A percentile compares a stretch with the other conserved stretches of the same genome.
Evolutionary conservation across 2,329 filamentous ascomycete species (phyloP).

Genomic region (Aspergillus candidus): DNA sequence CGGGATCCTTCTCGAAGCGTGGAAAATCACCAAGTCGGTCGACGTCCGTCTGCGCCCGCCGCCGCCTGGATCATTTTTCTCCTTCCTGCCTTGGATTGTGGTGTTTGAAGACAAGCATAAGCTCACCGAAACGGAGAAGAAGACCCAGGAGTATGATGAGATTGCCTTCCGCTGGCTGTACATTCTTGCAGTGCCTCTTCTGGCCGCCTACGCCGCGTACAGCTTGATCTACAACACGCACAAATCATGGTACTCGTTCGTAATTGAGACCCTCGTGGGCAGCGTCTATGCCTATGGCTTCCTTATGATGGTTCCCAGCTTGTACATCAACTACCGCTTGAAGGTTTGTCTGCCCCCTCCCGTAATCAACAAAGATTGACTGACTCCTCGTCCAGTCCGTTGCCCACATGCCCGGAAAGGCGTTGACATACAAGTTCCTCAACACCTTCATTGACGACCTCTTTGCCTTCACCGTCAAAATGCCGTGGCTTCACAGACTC

Average conservation of each 20-base stretch:
- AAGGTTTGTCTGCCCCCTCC: slow-evolving; percentile 51
- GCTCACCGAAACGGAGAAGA: slow-evolving; percentile 88
- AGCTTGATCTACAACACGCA: slow-evolving; percentile 87
- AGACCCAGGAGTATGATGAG: slow-evolving; percentile 97
- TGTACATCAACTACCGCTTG: slow-evolving; percentile 99
- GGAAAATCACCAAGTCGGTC: slow-evolving; percentile 96
- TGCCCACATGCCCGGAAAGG: slow-evolving; percentile 92
- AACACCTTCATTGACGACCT: slow-evolving; percentile 99
- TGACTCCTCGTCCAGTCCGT: slow-evolving; percentile 48
- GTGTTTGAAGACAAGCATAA: slow-evolving; percentile 95
- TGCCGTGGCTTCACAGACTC: slow-evolving; percentile 88
- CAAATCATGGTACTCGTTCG: slow-evolving; percentile 97
- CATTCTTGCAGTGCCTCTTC: slow-evolving; percentile 78
- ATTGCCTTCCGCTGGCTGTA: slow-evolving; percentile 98
- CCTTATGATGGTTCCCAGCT: slow-evolving; percentile 94
- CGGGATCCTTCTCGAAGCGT: slow-evolving; percentile 70
- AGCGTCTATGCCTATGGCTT: slow-evolving; percentile 98
- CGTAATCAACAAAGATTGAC: slow-evolving; percentile 10
- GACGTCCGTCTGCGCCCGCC: slow-evolving; percentile 74
- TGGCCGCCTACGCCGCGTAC: slow-evolving; percentile 85
- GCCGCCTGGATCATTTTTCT: slow-evolving; percentile 61
- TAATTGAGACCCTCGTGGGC: slow-evolving; percentile 90
- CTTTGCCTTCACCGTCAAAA: slow-evolving; percentile 98
- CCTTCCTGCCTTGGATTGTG: slow-evolving; percentile 71
- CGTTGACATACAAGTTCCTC: slow-evolving; percentile 97